Conservation (phyloP, 345 rosid genomes). For the Sisymbrium irio region DNA sequence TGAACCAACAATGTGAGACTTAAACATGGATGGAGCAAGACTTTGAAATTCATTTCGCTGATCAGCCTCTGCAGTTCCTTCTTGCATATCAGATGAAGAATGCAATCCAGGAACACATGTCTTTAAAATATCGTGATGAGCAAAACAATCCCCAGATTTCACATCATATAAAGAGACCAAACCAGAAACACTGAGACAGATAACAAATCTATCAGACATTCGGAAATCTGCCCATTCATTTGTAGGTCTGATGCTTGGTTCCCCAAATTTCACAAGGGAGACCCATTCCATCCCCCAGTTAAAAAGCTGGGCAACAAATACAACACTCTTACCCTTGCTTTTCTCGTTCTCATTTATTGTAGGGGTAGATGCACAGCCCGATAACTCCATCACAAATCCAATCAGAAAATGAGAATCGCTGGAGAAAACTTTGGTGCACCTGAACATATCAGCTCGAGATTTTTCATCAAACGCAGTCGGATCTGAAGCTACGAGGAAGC, state of each 20-base stretch:
- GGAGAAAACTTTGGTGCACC: slow-evolving; percentile 75
- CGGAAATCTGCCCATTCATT: slow-evolving; percentile 79
- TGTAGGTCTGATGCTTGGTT: slow-evolving; percentile 37
- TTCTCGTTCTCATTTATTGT: slow-evolving; percentile 37
- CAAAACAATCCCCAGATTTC: slow-evolving; percentile 63
- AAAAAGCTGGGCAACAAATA: slow-evolving; percentile 63
- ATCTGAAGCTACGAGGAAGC: slow-evolving; percentile 33
- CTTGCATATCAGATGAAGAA: slow-evolving; percentile 34
- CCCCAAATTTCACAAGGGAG: slow-evolving; percentile 63
- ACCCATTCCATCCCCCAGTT: slow-evolving; percentile 77
- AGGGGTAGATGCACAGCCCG: slow-evolving; percentile 37
- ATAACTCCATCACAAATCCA: slow-evolving; percentile 67
- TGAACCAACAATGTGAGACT: slow-evolving; percentile 27
- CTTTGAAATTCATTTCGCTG: slow-evolving; percentile 31
- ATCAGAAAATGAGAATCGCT: slow-evolving; percentile 65
- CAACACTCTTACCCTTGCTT: slow-evolving; percentile 38
- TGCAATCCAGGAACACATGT: slow-evolving; percentile 49
- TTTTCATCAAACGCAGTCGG: slow-evolving; percentile 33
- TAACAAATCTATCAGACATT: slow-evolving; percentile 76
- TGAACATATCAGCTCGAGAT: slow-evolving; percentile 42
- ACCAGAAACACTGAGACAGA: slow-evolving; percentile 79
- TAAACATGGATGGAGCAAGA: slow-evolving; percentile 34
- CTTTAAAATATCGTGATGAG: slow-evolving; percentile 54
- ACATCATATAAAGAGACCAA: slow-evolving; percentile 56
- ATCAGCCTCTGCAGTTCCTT: slow-evolving; percentile 32